These are phyloP conservation scores for Calonectria pteridis DNA, from an alignment of 2,329 filamentous ascomycete species.

Conservation along the genomic window DNA sequence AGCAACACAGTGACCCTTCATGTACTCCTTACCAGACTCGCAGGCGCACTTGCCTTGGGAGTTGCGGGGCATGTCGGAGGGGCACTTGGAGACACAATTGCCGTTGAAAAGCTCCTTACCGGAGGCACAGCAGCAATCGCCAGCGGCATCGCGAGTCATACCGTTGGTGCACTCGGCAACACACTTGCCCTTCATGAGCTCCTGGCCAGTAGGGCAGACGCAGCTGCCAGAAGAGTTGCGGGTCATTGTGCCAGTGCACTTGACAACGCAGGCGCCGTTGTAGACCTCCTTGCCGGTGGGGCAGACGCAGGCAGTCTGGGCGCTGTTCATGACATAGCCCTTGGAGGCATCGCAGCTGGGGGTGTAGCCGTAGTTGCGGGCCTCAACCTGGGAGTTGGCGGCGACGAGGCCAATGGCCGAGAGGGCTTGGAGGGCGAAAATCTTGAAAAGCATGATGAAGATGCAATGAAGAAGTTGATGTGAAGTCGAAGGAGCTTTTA, in stretches of 20 bases:
- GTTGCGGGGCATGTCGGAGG: neutral
- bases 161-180: neutral
- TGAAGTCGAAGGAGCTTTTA: neutral
- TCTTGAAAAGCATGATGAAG: neutral
- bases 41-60: neutral
- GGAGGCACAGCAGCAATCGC: neutral
- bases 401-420: neutral
- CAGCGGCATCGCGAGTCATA: neutral
- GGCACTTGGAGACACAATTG: neutral
- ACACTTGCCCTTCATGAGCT: neutral
- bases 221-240: neutral
- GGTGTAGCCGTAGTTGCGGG: neutral
- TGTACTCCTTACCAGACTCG: neutral
- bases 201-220: neutral
- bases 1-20: neutral
- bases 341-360: neutral
- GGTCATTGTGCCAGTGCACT: neutral
- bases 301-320: neutral
- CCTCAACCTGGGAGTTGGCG: neutral
- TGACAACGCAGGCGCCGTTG: neutral
- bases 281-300: neutral
- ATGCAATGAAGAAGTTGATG: neutral
- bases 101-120: neutral
- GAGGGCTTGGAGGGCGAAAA: neutral
- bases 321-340: neutral